These are phyloP conservation scores for Massarina eburnea DNA, from an alignment of 2,329 filamentous ascomycete genomes.

Conservation along the genomic window DNA sequence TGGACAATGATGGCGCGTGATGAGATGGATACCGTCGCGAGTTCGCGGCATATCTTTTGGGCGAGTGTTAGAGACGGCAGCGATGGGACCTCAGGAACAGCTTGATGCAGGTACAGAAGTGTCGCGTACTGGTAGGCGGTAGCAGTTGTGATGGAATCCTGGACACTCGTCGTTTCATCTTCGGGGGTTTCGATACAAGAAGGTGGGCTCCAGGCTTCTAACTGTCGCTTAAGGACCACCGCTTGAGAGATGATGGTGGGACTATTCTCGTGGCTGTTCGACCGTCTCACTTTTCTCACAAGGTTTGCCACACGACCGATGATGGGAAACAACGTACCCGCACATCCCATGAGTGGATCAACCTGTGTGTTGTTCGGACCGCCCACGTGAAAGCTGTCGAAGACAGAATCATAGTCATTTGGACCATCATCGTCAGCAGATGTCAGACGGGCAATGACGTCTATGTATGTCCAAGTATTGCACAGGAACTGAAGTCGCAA, in stretches of 20 bases:
- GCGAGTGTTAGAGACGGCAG: conserved; percentile 60
- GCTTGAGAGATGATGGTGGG: conserved; percentile 64
- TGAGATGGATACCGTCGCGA: conserved; percentile 64
- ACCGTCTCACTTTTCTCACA: conserved; percentile 62
- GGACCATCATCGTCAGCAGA: conserved; percentile 61
- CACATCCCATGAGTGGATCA: conserved; percentile 73
- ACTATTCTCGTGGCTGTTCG: conserved; percentile 53
- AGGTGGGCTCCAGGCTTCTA: conserved; percentile 65
- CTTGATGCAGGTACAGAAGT: conserved; percentile 66
- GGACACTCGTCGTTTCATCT: conserved; percentile 63
- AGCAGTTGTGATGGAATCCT: conserved; percentile 67
- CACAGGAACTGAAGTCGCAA: conserved; percentile 66
- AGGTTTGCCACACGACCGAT: conserved; percentile 68
- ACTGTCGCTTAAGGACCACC: conserved; percentile 60
- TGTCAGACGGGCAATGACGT: conserved; percentile 69
- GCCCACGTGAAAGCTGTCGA: conserved; percentile 39
- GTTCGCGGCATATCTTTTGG: conserved; percentile 61
- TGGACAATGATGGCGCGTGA: conserved; percentile 68
- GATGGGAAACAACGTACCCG: conserved; percentile 66
- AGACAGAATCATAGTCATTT: conserved; percentile 51
- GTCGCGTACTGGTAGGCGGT: conserved; percentile 69
- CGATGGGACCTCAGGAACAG: conserved; percentile 68
- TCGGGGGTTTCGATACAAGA: conserved; percentile 62
- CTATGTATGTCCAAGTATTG: conserved; percentile 74
- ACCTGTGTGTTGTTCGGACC: conserved; percentile 54